Evolutionary conservation across 116 monocot species (phyloP).

Genomic region (Cymodocea nodosa): DNA sequence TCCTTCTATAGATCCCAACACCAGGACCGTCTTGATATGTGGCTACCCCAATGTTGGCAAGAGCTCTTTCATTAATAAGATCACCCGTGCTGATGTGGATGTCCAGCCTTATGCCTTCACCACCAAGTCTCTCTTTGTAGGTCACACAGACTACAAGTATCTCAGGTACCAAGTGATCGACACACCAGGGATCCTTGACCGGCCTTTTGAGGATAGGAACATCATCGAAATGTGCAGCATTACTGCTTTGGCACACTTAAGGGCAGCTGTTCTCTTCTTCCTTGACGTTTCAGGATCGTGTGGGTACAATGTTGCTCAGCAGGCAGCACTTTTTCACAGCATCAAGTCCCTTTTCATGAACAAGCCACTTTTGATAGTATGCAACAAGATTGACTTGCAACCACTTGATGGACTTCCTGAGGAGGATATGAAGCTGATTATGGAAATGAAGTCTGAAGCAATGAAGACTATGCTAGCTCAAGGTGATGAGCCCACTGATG

Average conservation of each 20-base stretch:
- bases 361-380: conserved; percentile 59
- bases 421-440: conserved; percentile 56
- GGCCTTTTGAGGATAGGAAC: conserved; percentile 65
- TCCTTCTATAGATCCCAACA: conserved; percentile 63
- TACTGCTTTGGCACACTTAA: conserved; percentile 53
- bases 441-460: conserved; percentile 60
- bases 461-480: conserved; percentile 31
- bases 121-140: conserved; percentile 71
- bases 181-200: conserved; percentile 62
- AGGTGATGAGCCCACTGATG: conserved; percentile 33
- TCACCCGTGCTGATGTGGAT: conserved; percentile 68
- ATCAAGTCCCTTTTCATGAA: conserved; percentile 73
- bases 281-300: conserved; percentile 67
- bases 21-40: conserved; percentile 53
- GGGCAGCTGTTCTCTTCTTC: conserved; percentile 59
- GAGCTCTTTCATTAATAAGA: conserved; percentile 68
- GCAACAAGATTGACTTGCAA: conserved; percentile 76
- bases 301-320: conserved; percentile 52
- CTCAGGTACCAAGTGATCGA: conserved; percentile 73
- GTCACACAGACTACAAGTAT: conserved; percentile 80
- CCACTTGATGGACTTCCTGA: conserved; percentile 44
- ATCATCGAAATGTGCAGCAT: conserved; percentile 85
- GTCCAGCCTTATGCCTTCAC: conserved; percentile 77
- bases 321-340: conserved; percentile 71
- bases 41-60: conserved; percentile 76